Conservation (phyloP, 208 protist species). For the Leishmania amazonensis region DNA sequence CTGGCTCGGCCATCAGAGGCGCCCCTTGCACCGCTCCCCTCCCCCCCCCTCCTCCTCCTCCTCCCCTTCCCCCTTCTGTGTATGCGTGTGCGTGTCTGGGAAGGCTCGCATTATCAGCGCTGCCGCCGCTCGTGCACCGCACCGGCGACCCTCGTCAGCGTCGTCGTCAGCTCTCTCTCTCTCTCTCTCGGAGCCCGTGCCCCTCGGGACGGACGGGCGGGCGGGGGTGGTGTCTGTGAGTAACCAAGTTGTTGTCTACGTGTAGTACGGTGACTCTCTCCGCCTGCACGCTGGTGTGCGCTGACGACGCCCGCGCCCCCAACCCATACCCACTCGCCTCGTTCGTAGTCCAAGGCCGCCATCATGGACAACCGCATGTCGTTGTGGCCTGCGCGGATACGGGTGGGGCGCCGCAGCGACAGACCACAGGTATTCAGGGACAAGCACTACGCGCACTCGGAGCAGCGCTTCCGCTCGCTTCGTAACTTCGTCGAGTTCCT, state of each 20-base stretch:
- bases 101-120: too few relatives aligned
- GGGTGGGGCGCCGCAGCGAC: slow-evolving; percentile 23
- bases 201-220: too few relatives aligned
- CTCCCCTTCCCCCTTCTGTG: background rate
- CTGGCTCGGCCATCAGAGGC: too few relatives aligned
- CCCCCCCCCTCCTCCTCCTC: background rate
- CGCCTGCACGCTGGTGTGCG: too few relatives aligned
- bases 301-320: too few relatives aligned
- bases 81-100: background rate
- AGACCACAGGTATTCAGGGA: slow-evolving; percentile 27
- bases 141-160: too few relatives aligned
- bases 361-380: background rate
- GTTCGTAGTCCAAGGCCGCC: background rate
- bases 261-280: too few relatives aligned
- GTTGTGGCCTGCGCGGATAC: slow-evolving; percentile 7
- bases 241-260: too few relatives aligned
- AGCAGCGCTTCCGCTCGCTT: slow-evolving; percentile 45
- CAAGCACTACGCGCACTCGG: slow-evolving; percentile 40
- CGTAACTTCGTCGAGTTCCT: slow-evolving; percentile 70
- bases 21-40: background rate
- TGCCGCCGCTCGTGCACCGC: too few relatives aligned
- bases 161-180: too few relatives aligned
- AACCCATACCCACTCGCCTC: background rate
- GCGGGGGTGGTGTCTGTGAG: too few relatives aligned
- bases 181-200: too few relatives aligned